A percentile compares a stretch with the other conserved stretches of the same genome.
These are phyloP conservation scores for Aspergillus hiratsukae DNA, from an alignment of 2,329 filamentous ascomycete species.

Conservation along the genomic window DNA sequence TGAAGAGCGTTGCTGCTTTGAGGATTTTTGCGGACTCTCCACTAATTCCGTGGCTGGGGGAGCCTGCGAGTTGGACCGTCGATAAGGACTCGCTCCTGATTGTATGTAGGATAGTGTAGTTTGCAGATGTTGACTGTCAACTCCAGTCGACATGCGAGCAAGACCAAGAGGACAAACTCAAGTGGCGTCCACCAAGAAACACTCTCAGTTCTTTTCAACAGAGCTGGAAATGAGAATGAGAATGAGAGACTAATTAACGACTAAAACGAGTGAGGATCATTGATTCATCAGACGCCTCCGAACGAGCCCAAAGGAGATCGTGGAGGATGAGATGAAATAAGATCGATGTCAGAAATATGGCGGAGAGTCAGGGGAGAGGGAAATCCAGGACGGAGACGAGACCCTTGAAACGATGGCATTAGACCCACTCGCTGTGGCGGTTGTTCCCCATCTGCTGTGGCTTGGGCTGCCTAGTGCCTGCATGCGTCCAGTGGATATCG, in stretches of 20 bases:
- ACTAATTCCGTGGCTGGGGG: constrained; percentile 38
- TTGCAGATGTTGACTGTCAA: constrained; percentile 47
- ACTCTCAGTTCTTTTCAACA: constrained; percentile 6
- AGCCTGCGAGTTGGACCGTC: constrained; percentile 52
- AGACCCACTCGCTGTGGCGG: constrained; percentile 16
- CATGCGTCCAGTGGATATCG: constrained; percentile 3
- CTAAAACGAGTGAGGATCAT: constrained; percentile 23
- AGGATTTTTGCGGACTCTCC: constrained; percentile 45
- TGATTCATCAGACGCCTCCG: constrained; percentile 23
- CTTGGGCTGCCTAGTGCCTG: constrained; percentile 4
- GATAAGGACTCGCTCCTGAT: constrained; percentile 42
- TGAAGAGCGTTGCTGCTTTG: constrained; percentile 32
- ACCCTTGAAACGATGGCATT: constrained; percentile 5
- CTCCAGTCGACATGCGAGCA: constrained; percentile 53
- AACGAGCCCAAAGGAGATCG: constrained; percentile 18
- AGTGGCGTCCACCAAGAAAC: constrained; percentile 18
- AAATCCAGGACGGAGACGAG: constrained; percentile 1
- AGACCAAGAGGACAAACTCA: constrained; percentile 13
- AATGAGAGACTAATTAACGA: constrained; percentile 22
- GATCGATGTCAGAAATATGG: constrained; percentile 5
- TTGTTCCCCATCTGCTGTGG: constrained; percentile 8
- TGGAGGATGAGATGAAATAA: constrained; percentile 6
- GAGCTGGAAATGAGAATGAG: constrained; percentile 11
- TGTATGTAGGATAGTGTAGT: constrained; percentile 52
- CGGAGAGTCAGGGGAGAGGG: constrained; percentile 6